Base-by-base conservation (phyloP, 129 eudicot species). In the Saussurea involucrata region DNA sequence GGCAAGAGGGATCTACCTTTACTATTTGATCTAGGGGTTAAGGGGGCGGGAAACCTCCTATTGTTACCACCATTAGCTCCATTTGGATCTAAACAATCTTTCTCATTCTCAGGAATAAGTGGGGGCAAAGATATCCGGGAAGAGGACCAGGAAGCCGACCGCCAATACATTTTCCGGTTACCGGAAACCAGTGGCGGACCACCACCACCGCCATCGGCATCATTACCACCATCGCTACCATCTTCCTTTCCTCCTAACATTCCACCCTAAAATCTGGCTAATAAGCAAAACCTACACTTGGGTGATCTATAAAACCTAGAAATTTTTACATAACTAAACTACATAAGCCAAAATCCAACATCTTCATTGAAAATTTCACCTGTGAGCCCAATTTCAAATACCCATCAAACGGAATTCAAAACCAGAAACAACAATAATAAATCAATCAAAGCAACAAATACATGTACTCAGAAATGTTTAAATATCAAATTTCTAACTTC, bases 61-160 rank as follows among this genome's bases (percentile, higher is more conserved):
- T 20, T 75, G 8, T 17, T 60, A 25, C 75, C 85, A 69, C 84
- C 73, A 34, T 83, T 80, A 72, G 55, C 76, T 46, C 87, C 92
- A 82, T 68, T 80, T 1, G 77, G 80, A 80, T 86, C 90, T 36
- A 71, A 28, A 66, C 80, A 42, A 79, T 86, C 89, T 46, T 82
- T 88, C 10, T 85, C 91, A 53, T 6, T 42, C 18, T 78, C 86
- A 0, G 88, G 86, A 78, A 80, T 74, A 34, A 82, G 86, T 8
- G 88, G 87, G 3, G 90, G 90, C 85, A 86, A 63, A 17, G 84
- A 71, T 42, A 83, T 80, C 27, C 91, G 78, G 3, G 97, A 88
- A 24, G 97, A 76, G 11, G 97, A 88, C 97, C 97, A 91, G 1
- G 97, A 91, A n/a, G 93, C 89, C 0, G 93, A 91, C 76, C 97